Evolutionary conservation across 345 rosid species (phyloP), one percentile per base, ranked within the genome.

Genomic region (Ceriops tagal): DNA sequence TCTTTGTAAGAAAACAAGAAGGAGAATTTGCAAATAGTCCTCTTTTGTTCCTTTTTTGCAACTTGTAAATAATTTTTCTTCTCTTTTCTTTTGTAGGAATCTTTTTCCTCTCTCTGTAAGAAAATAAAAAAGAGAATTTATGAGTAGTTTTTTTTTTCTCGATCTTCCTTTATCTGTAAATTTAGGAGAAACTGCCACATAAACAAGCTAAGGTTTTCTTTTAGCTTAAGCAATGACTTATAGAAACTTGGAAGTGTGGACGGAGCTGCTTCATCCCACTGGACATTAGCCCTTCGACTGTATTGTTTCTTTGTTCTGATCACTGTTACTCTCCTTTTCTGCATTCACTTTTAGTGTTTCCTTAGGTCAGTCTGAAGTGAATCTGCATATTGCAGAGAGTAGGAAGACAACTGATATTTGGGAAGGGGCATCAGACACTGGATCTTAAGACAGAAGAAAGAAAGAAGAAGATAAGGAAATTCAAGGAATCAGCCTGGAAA

Each of bases 401-500:
- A 35, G 95, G 85, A 6, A 85, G 74, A 61, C 66, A 80, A 47
- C 61, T 87, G 80, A 82, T 91, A 57, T 83, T 87, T 74, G 95
- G 93, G 34, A 83, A 78, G 67, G 75, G 68, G 22, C 75, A 81
- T 67, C 78, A 53, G 30, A 35, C 65, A 27, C 39, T 62, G 71
- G 83, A 86, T 70, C 59, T 77, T 58, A 78, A 73, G 49, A 70
- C 65, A 19, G 69, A 43, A 21, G 84, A 81, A 66, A 81, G 71
- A 71, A 77, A 72, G 81, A 83, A 88, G 77, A 89, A 83, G 70
- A 78, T 89, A 69, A 71, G 74, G 24, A 91, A 91, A 75, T 93
- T 93, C 74, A 88, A 91, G 75, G 98, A 93, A 72, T 88, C 98
- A 0, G 96, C 95, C 1, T 93, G 97, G 98, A 93, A 93, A 82